Base-by-base conservation (phyloP, 2,329 filamentous ascomycete species). In the Diaporthe australafricana region DNA sequence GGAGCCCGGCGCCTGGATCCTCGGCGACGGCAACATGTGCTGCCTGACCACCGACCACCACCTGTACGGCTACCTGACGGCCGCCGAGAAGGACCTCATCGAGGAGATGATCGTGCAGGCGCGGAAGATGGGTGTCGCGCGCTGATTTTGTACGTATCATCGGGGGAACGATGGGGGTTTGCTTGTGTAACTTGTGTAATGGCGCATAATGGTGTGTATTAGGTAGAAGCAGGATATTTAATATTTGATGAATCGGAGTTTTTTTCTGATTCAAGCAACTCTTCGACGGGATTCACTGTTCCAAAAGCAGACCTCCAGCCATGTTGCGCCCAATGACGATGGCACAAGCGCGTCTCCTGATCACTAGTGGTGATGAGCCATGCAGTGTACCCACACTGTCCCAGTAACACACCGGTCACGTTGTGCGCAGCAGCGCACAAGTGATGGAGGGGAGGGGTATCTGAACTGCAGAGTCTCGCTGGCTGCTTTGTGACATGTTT, bases 1-100 rank as follows among this genome's bases (percentile, higher is more conserved):
- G 48, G 63, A 75, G 55, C 75, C 75, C 1, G 78, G 79, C 25
- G 77, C 77, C 35, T 82, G 81, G 81, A 73, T 77, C 17, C 76
- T 82, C 17, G 75, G 78, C n/a, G 74, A 75, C 14, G 77, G 78
- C n/a, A 82, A 82, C 70, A 77, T 82, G 70, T 80, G 79, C 60
- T 82, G 80, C 66, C 70, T 83, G 57, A 79, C 79, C 27, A 76
- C 78, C n/a, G 75, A 77, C 12, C 65, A 77, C 32, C 71, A 75
- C 0, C 73, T 74, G 35, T 74, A 75, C 57, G 68, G 62, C 17
- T 73, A 75, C 9, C 78, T 83, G 50, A 76, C 70, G 6, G 67
- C 75, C 4, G 60, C 73, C 17, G 80, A 82, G 63, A 73, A 75
- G 50, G 68, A 70, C 14, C 73, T 78, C 3, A 32, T 82, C 45